Conservation (phyloP, 2,329 filamentous ascomycete genomes). For the Akanthomyces muscarius region DNA sequence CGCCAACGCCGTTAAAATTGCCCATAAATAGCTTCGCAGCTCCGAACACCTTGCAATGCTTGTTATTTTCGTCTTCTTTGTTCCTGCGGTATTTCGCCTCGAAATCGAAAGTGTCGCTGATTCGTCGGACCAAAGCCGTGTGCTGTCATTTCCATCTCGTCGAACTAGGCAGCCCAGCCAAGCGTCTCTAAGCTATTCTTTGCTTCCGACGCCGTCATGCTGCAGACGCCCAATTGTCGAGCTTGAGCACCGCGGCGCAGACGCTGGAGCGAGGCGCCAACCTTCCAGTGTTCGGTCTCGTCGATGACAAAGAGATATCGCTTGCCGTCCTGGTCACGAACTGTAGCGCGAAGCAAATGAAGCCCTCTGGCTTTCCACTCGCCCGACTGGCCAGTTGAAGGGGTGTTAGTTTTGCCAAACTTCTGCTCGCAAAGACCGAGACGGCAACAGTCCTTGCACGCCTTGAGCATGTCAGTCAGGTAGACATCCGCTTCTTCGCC, state of each 20-base stretch:
- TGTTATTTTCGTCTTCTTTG: neutral
- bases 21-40: neutral
- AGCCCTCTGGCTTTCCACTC: conserved; percentile 53
- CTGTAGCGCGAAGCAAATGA: conserved; percentile 60
- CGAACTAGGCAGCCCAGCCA: conserved; percentile 41
- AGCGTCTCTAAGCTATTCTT: conserved; percentile 54
- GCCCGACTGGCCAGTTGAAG: conserved; percentile 44
- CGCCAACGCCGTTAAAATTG: conserved; percentile 14
- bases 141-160: neutral
- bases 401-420: conserved; percentile 41
- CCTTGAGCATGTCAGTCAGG: conserved; percentile 56
- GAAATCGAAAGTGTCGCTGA: neutral
- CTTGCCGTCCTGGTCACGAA: conserved; percentile 63
- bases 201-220: conserved; percentile 52
- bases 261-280: conserved; percentile 57
- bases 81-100: neutral
- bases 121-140: no score
- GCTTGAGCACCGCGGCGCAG: conserved; percentile 58
- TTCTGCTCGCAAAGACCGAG: conserved; percentile 46
- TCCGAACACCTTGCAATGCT: conserved; percentile 10
- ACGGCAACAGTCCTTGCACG: conserved; percentile 62
- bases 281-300: conserved; percentile 66
- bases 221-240: conserved; percentile 54
- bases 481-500: conserved; percentile 65
- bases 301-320: conserved; percentile 61